Base-by-base conservation (phyloP, 352 stramenopile species). In the Phytophthora crassamura region DNA sequence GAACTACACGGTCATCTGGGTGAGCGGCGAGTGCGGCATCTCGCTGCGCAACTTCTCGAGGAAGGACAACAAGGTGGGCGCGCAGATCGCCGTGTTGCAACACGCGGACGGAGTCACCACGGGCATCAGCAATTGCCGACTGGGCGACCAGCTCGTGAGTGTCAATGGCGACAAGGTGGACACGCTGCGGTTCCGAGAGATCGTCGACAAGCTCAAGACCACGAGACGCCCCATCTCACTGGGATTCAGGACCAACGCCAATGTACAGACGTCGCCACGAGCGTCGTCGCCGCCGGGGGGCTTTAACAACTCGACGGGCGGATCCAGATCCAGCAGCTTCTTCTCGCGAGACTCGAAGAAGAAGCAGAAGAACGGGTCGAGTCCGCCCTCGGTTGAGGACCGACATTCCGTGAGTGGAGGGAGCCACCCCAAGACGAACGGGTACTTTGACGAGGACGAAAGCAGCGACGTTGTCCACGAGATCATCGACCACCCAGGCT, bases 1-100 rank as follows among this genome's bases (percentile, higher is more conserved):
- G 69, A 57, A 83, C 43, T 95, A 93, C 58, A 80, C 80, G 14
- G 86, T 93, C 48, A 90, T 89, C 62, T 95, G 84, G 84, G 80
- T 90, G 8, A 90, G 80, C 48, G 86, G 86, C 38, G 86, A 95
- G 64, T 91, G 86, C 50, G 86, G 86, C 47, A 95, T 95, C 68
- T 93, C 86, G 46, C 64, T 95, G 35, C 86, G 84, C 61, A 93
- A 93, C 57, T 93, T 92, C 59, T 89, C 84, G 4, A 49, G 46
- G 22, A 74, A 68, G 28, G 67, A 79, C 40, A 82, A 83, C 67
- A 90, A 90, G 47, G 80, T 90, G 15, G 86, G 86, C 12, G 84
- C 86, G 8, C 86, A 95, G 57, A 91, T 95, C 36, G 86, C 86
- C 10, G 76, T 92, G 33, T 52, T 95, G 58, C 84, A 95, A 58